phyloP scores from a whole-genome alignment of 768 basidiomycete species.

The Macrolepiota dolichaula region DNA sequence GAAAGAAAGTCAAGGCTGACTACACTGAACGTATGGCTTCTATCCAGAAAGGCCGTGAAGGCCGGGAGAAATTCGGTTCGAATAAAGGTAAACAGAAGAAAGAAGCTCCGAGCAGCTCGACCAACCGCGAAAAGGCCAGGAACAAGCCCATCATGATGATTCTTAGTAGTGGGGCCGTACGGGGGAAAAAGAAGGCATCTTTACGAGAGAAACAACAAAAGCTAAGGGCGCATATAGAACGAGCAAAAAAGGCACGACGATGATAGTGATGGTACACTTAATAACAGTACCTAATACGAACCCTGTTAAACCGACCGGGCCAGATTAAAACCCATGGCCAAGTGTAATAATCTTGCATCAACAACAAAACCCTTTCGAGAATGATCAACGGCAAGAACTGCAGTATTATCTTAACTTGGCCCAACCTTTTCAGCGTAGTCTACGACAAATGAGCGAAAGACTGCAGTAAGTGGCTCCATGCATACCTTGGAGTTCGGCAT shows the following conservation, averaged over 20 bases:
- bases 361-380: constrained; percentile 69
- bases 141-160: constrained; percentile 98
- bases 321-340: constrained; percentile 68
- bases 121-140: constrained; percentile 88
- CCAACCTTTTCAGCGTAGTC: constrained; percentile 59
- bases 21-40: constrained; percentile 93
- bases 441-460: constrained; percentile 21
- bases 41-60: constrained; percentile 90
- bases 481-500: constrained; percentile 64
- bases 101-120: constrained; percentile 76
- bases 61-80: constrained; percentile 89
- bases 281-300: neutral
- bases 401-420: neutral
- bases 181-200: constrained; percentile 79
- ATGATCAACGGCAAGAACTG: too few relatives aligned
- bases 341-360: constrained; percentile 76
- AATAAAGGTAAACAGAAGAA: constrained; percentile 91
- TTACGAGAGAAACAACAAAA: constrained; percentile 80
- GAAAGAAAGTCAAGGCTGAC: constrained; percentile 89
- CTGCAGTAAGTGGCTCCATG: constrained; percentile 2
- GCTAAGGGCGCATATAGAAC: constrained; percentile 72
- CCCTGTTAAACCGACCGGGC: constrained; percentile 30
- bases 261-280: constrained; percentile 7
- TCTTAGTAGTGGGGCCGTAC: constrained; percentile 70
- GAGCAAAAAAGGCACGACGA: constrained; percentile 50